Evolutionary conservation across 2,329 filamentous ascomycete species (phyloP).

Genomic region (Rhexocercosporidium sp.): DNA sequence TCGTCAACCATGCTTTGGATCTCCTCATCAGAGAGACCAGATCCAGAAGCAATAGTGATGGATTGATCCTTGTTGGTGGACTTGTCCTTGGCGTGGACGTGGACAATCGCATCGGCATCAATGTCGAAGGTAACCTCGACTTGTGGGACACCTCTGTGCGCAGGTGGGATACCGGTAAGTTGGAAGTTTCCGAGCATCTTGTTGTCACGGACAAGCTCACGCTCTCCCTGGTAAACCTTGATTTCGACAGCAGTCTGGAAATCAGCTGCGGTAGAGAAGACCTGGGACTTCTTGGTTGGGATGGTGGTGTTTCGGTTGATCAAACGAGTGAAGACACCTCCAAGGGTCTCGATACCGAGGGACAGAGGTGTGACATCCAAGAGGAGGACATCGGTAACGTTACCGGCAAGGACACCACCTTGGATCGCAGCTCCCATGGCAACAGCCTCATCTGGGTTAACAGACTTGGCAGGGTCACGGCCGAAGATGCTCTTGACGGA

Average conservation of each 20-base stretch:
- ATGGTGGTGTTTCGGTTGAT: slow-evolving; percentile 99
- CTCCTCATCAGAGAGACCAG: slow-evolving; percentile 91
- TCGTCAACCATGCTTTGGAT: slow-evolving; percentile 98
- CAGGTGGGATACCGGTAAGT: slow-evolving; percentile 94
- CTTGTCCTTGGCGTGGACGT: slow-evolving; percentile 99
- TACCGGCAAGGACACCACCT: slow-evolving; percentile 93
- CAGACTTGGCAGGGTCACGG: slow-evolving; percentile 94
- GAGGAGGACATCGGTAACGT: slow-evolving; percentile 93
- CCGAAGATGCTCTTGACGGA: slow-evolving; percentile 97
- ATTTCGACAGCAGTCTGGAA: slow-evolving; percentile 99
- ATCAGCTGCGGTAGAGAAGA: slow-evolving; percentile 96
- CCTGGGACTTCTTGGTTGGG: slow-evolving; percentile 98
- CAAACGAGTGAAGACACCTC: slow-evolving; percentile 95
- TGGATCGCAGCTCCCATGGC: slow-evolving; percentile 97
- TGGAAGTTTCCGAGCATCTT: slow-evolving; percentile 99
- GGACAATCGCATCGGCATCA: slow-evolving; percentile 95
- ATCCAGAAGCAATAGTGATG: slow-evolving; percentile 97
- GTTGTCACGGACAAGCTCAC: slow-evolving; percentile 98
- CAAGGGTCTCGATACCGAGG: slow-evolving; percentile 97
- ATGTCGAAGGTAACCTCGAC: slow-evolving; percentile 99
- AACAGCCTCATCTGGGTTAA: slow-evolving; percentile 98
- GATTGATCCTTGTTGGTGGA: slow-evolving; percentile 99
- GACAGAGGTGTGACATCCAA: slow-evolving; percentile 96
- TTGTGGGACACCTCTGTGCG: slow-evolving; percentile 94
- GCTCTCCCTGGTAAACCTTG: slow-evolving; percentile 99